Percentiles rank a stretch among this genome's conserved stretches.
phyloP scores from a whole-genome alignment of 352 stramenopile species.

The Thraustochytrium sp. region DNA sequence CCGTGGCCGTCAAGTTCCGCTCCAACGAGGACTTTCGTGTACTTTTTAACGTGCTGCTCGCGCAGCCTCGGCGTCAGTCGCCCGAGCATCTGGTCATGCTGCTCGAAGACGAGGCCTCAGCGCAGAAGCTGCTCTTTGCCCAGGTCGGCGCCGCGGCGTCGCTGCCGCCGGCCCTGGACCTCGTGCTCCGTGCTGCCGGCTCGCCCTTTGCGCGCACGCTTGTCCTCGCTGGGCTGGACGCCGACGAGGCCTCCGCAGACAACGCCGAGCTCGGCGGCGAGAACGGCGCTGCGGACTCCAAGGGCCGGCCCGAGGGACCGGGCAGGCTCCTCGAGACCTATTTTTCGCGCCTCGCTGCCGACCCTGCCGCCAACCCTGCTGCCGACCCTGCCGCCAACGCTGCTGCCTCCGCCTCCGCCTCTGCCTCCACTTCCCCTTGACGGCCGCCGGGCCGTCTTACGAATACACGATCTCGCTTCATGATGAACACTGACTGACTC shows the following conservation, averaged over 20 bases:
- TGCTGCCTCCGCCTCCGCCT: too few species aligned
- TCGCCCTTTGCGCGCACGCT: neutral
- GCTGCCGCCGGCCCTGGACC: neutral
- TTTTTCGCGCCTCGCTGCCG: too few species aligned
- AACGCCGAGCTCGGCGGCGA: neutral
- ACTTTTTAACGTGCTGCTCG: neutral
- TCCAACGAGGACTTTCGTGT: neutral
- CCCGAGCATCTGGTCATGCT: neutral
- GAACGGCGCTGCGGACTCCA: too few species aligned
- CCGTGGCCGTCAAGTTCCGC: slow-evolving; percentile 29
- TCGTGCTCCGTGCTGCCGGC: neutral
- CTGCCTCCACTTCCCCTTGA: too few species aligned
- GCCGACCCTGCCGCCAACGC: too few species aligned
- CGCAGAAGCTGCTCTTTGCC: neutral
- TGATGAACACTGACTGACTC: neutral
- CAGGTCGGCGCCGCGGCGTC: neutral
- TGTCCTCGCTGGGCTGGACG: neutral
- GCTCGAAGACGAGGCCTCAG: neutral
- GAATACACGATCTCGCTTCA: neutral
- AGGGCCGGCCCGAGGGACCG: too few species aligned
- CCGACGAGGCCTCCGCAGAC: neutral
- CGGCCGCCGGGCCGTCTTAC: too few species aligned
- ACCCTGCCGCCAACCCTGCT: too few species aligned
- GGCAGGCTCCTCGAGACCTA: too few species aligned
- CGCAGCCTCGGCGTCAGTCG: neutral